A percentile compares a stretch with the other conserved stretches of the same genome.
phyloP scores from a whole-genome alignment of 2,329 filamentous ascomycete genomes.

The Penicillium janthinellum region DNA sequence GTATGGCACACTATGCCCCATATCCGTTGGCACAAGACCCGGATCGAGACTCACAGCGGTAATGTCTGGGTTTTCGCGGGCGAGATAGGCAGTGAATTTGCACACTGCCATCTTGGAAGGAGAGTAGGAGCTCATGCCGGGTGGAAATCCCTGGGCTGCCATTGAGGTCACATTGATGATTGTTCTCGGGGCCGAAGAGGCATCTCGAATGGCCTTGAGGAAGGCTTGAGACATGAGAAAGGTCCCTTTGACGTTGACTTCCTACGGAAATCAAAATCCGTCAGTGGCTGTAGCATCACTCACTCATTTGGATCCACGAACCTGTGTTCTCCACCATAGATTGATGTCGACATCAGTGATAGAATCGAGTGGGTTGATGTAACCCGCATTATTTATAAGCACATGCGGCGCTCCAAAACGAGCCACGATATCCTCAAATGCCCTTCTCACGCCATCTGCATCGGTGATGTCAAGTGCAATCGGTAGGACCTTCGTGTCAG shows the following conservation, averaged over 20 bases:
- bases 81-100: conserved; percentile 36
- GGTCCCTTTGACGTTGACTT: conserved; percentile 38
- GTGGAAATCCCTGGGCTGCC: conserved; percentile 20
- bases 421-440: conserved; percentile 21
- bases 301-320: not conserved
- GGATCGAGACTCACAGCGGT: conserved; percentile 38
- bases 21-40: conserved; percentile 39
- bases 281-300: not conserved
- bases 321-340: conserved; percentile 19
- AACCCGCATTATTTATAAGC: conserved; percentile 31
- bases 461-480: conserved; percentile 35
- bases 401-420: conserved; percentile 24
- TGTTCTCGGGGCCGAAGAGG: conserved; percentile 24
- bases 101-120: conserved; percentile 37
- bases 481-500: conserved; percentile 33
- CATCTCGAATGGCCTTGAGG: conserved; percentile 22
- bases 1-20: conserved; percentile 20
- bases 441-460: conserved; percentile 20
- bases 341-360: conserved; percentile 24
- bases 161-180: conserved; percentile 33
- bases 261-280: conserved; percentile 21
- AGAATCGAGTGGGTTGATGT: conserved; percentile 2
- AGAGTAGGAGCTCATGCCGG: conserved; percentile 34
- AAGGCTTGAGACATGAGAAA: conserved; percentile 38
- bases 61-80: conserved; percentile 38